Conservation (phyloP, 2,329 filamentous ascomycete genomes). For the Penicillium sp. region DNA sequence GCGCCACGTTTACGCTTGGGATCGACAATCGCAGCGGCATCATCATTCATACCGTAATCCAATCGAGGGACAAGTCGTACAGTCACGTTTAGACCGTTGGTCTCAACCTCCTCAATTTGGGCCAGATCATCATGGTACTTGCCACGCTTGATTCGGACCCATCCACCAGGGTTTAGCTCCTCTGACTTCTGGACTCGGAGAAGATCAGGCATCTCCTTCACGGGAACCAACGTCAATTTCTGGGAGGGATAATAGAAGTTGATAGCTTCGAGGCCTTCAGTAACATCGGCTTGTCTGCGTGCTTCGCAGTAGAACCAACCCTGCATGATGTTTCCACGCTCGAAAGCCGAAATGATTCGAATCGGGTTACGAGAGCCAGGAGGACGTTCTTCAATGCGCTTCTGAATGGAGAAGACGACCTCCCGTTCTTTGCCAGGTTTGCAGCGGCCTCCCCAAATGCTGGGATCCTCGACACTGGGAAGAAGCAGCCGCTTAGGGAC, state of each 20-base stretch:
- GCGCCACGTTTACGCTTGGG: constrained; percentile 76
- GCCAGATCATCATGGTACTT: constrained; percentile 89
- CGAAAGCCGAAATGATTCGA: constrained; percentile 86
- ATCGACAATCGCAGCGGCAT: constrained; percentile 59
- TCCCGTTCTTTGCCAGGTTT: constrained; percentile 96
- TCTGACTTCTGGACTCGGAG: constrained; percentile 85
- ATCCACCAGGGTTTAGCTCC: constrained; percentile 80
- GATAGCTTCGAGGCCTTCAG: constrained; percentile 78
- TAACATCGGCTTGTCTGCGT: constrained; percentile 79
- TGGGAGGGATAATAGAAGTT: constrained; percentile 86
- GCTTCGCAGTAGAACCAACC: constrained; percentile 97
- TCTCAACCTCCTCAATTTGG: constrained; percentile 87
- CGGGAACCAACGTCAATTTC: constrained; percentile 84
- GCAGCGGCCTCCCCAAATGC: constrained; percentile 91
- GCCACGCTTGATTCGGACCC: constrained; percentile 81
- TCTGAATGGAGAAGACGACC: constrained; percentile 83
- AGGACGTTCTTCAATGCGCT: constrained; percentile 76
- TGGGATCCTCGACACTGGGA: constrained; percentile 91
- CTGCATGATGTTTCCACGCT: constrained; percentile 84
- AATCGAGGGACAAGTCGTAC: constrained; percentile 87
- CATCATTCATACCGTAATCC: constrained; percentile 87
- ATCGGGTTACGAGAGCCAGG: constrained; percentile 75
- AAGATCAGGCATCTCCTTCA: constrained; percentile 98
- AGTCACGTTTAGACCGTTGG: constrained; percentile 85
- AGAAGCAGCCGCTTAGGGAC: constrained; percentile 84